Percentiles rank a stretch among this genome's conserved stretches.
phyloP scores from a whole-genome alignment of 2,329 filamentous ascomycete species.

The Fusarium acutatum region DNA sequence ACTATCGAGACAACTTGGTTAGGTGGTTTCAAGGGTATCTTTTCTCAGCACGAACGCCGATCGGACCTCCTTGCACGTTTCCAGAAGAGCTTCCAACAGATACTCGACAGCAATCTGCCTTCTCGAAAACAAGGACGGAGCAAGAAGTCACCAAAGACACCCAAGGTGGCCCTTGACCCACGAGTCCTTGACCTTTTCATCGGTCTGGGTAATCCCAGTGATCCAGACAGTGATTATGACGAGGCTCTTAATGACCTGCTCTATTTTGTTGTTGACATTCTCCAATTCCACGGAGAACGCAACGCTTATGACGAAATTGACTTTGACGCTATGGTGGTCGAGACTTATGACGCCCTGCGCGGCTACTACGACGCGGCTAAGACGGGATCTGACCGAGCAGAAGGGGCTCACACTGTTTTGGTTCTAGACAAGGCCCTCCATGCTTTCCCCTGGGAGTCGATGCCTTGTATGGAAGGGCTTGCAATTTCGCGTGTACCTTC shows the following conservation, averaged over 20 bases:
- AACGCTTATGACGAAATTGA: slow-evolving; percentile 99
- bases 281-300: slow-evolving; percentile 94
- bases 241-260: slow-evolving; percentile 91
- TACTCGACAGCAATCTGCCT: slow-evolving; percentile 85
- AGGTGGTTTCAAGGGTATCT: slow-evolving; percentile 93
- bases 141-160: slow-evolving; percentile 58
- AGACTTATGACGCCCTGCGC: slow-evolving; percentile 84
- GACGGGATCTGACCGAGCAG: slow-evolving; percentile 50
- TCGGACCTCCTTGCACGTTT: slow-evolving; percentile 76
- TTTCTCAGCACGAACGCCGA: slow-evolving; percentile 75
- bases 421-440: slow-evolving; percentile 93
- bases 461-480: slow-evolving; percentile 82
- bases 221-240: slow-evolving; percentile 77
- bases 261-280: slow-evolving; percentile 94
- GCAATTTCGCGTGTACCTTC: slow-evolving; percentile 91
- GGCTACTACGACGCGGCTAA: slow-evolving; percentile 72
- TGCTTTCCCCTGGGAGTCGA: slow-evolving; percentile 92
- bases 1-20: slow-evolving; percentile 95
- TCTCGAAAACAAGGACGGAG: slow-evolving; percentile 73
- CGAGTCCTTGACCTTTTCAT: slow-evolving; percentile 87
- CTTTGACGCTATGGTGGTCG: slow-evolving; percentile 89
- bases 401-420: slow-evolving; percentile 78
- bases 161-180: slow-evolving; percentile 60
- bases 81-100: slow-evolving; percentile 77
- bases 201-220: slow-evolving; percentile 78